Base-by-base conservation (phyloP, 352 stramenopile species). In the Halophytophthora polymorphica region DNA sequence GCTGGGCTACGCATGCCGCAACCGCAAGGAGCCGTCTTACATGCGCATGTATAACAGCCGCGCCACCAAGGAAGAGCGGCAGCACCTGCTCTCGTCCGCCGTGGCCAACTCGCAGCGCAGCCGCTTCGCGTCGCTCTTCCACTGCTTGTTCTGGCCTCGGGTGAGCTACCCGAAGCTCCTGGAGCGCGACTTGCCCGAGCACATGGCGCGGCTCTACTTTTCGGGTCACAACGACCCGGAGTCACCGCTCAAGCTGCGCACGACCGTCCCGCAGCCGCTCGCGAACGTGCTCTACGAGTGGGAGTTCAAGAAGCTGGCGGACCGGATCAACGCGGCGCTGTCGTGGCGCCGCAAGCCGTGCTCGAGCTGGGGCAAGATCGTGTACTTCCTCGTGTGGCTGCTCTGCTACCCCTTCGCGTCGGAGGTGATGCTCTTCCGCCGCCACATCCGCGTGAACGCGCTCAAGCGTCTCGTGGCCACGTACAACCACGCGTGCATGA, bases 401-500 rank as follows among this genome's bases (percentile, higher is more conserved):
- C 38, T 93, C 18, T 90, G 77, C 57, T 89, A 87, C 36, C 83
- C 83, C 13, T 80, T 87, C 23, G 60, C 77, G 15, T 87, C 77
- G 0, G 73, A 86, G 21, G 72, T 93, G 29, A 71, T 72, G 34
- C 49, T 77, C 3, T 89, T 88, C 50, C 75, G 79, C 15, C 71
- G 83, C 3, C 79, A 93, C 55, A 59, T 88, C 40, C 81, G 81
- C 31, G 56, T 93, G 22, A 93, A 93, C 41, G 66, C 71, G 38
- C 59, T 93, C 13, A 93, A 93, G 71, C 71, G 76, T 1, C 75
- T 88, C 18, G 63, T 93, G 6, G 64, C 58, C 8, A 87, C 78
- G 58, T 93, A 93, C 42, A 89, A 93, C 43, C 80, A 90, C 50
- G 80, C 74, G 18, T 93, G 77, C 40, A 90, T 93, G 80, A 87